phyloP scores from a whole-genome alignment of 495 filamentous ascomycete species.

The Talaromyces thailandensis region DNA sequence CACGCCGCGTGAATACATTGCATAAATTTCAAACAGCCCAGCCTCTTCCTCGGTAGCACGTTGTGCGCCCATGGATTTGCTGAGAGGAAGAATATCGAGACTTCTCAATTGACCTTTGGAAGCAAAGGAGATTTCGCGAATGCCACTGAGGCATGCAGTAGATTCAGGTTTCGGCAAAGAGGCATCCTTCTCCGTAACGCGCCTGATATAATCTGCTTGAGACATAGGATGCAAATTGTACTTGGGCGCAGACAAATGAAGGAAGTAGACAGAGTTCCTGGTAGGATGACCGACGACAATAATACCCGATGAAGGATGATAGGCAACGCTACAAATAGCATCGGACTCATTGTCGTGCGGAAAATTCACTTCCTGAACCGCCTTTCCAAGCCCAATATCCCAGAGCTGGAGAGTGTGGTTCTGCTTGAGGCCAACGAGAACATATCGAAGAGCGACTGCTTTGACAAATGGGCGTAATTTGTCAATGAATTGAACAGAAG shows the following conservation, averaged over 20 bases:
- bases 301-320: constrained; percentile 82
- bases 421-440: constrained; percentile 96
- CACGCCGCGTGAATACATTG: constrained; percentile 94
- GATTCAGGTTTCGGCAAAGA: constrained; percentile 75
- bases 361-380: constrained; percentile 93
- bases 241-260: constrained; percentile 85
- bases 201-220: constrained; percentile 78
- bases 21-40: constrained; percentile 83
- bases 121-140: constrained; percentile 86
- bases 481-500: constrained; percentile 90
- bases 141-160: constrained; percentile 90
- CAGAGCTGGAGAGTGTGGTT: constrained; percentile 98
- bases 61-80: constrained; percentile 29
- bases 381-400: constrained; percentile 91
- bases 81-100: constrained; percentile 68
- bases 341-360: constrained; percentile 96
- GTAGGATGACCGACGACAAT: constrained; percentile 93
- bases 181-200: constrained; percentile 61
- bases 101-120: constrained; percentile 85
- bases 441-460: constrained; percentile 78
- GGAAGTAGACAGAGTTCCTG: constrained; percentile 93
- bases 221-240: constrained; percentile 73
- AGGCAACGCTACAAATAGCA: constrained; percentile 90
- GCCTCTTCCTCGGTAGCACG: constrained; percentile 48
- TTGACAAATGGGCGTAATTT: constrained; percentile 86